phyloP scores from a whole-genome alignment of 331 rosid species.

The Cydonia oblonga region DNA sequence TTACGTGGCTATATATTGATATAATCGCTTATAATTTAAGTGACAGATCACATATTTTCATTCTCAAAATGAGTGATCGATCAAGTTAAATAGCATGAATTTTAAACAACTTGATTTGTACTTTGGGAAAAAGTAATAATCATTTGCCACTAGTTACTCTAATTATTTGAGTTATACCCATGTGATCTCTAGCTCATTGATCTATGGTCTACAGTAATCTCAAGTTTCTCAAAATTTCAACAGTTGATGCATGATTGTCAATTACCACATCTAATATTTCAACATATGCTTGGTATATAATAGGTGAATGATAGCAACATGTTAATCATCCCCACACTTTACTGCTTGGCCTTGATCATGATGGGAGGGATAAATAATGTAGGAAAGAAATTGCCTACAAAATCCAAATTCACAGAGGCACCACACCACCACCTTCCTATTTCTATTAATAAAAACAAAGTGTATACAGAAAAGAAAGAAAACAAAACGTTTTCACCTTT shows the following conservation, averaged over 20 bases:
- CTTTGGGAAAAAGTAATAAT: neutral
- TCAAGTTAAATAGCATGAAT: neutral
- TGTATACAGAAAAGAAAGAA: neutral
- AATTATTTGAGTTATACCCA: neutral
- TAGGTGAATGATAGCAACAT: conserved; percentile 30
- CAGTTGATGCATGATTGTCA: neutral
- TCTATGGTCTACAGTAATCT: neutral
- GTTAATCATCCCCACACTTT: conserved; percentile 31
- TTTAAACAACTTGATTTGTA: neutral
- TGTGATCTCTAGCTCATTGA: neutral
- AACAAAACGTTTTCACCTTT: conserved; percentile 18
- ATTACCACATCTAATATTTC: conserved; percentile 19
- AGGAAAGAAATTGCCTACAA: conserved; percentile 30
- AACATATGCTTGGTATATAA: conserved; percentile 12
- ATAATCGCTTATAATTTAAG: neutral
- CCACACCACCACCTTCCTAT: neutral
- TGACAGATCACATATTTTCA: neutral
- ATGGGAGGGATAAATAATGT: conserved; percentile 18
- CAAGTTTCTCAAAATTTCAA: neutral
- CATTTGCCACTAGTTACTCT: neutral
- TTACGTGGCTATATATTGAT: neutral
- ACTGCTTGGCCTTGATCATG: conserved; percentile 16
- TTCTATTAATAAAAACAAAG: neutral
- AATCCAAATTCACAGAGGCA: conserved; percentile 24
- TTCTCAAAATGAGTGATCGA: neutral